Evolutionary conservation across 2,329 filamentous ascomycete genomes (phyloP), one percentile per base, ranked within the genome.

Genomic region (Plectosphaerella plurivora): DNA sequence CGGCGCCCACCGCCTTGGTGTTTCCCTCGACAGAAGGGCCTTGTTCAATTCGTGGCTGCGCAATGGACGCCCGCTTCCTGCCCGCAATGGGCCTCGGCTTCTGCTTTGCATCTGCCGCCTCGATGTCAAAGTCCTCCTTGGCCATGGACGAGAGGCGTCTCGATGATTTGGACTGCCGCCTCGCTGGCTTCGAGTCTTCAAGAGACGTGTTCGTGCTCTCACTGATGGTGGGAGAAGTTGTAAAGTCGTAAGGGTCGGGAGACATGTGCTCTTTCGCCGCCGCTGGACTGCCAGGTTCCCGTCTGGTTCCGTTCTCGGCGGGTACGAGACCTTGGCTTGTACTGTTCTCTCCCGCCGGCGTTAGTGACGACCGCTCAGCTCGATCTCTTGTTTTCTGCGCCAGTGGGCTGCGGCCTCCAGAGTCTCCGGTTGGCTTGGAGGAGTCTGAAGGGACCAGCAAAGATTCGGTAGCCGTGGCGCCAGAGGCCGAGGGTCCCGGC

Each of bases 241-340:
- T 70, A 57, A 84, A 82, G 51, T 83, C 79, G 56, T 84, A 83
- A 7, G 82, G 69, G 58, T 84, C 81, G 11, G 64, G 15, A 39
- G 15, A 16, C 28, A 18, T 7, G 46, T 48, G 18, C 35, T 33
- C n/a, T 3, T 22, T 22, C 46, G 14, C 12, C 46, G 14, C 12
- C 20, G 22, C 5, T 24, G 22, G 24, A 16, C 28, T 22, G 22
- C 45, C 15, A 16, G 15, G 7, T 47, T 16, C 22, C 3, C 22
- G 3, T 22, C 22, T 22, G 22, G 22, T 22, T 22, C 22, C 22
- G 22, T 22, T 22, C 22, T 22, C 28, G 24, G 7, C 20, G 4
- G 8, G 15, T 15, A 35, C 28, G 24, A 24, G 45, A 47, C 24
- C 33, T n/a, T 24, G 28, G 28, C 28, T 8, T 33, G 28, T 33